Evolutionary conservation across 2,329 filamentous ascomycete species (phyloP).

Genomic region (Botrytis elliptica): DNA sequence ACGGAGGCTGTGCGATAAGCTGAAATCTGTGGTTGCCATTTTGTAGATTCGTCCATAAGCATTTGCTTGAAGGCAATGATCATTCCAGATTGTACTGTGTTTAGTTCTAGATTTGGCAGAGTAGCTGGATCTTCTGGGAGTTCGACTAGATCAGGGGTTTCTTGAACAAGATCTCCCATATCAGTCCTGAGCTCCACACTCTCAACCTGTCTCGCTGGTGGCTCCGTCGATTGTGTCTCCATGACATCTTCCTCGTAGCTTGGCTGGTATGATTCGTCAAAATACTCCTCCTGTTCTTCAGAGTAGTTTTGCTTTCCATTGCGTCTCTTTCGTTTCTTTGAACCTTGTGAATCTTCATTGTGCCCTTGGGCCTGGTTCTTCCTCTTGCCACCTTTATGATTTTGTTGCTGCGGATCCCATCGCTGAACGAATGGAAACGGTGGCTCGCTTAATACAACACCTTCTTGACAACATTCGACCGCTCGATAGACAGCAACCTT

Average conservation of each 20-base stretch:
- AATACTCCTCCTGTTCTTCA: constrained; percentile 43
- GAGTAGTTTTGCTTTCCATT: constrained; percentile 44
- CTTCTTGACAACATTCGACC: constrained; percentile 79
- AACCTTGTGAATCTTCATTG: constrained; percentile 39
- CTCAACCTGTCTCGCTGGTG: constrained; percentile 21
- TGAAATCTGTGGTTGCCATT: constrained; percentile 64
- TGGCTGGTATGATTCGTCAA: constrained; percentile 38
- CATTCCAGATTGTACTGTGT: constrained; percentile 56
- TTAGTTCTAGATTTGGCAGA: constrained; percentile 51
- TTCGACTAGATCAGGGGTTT: constrained; percentile 58
- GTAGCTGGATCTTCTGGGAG: constrained; percentile 57
- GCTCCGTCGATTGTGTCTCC: constrained; percentile 30
- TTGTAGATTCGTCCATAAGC: constrained; percentile 58
- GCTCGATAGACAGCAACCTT: constrained; percentile 71
- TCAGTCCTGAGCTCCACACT: constrained; percentile 34
- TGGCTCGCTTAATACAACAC: constrained; percentile 67
- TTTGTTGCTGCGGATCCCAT: constrained; percentile 77
- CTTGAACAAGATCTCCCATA: constrained; percentile 29
- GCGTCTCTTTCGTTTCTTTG: constrained; percentile 52
- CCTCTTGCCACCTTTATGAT: constrained; percentile 46
- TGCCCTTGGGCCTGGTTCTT: constrained; percentile 50
- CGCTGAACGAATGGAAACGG: constrained; percentile 88
- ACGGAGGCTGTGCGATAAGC: constrained; percentile 65
- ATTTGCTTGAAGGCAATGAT: constrained; percentile 68
- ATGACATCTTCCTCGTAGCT: constrained; percentile 38